phyloP scores from a whole-genome alignment of 352 stramenopile species.

The Plasmopara muralis region DNA sequence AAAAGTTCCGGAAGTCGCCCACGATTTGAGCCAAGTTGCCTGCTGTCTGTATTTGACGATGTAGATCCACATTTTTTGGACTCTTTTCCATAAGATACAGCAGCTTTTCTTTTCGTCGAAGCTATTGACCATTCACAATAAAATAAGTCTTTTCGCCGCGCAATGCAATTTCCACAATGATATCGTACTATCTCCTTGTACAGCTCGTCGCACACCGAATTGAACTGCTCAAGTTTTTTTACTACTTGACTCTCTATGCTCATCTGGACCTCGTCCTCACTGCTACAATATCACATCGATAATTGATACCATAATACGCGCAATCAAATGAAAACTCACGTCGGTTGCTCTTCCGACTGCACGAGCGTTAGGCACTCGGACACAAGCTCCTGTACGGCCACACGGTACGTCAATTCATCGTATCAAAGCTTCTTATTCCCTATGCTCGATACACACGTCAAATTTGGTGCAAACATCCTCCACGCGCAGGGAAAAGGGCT shows the following conservation, averaged over 20 bases:
- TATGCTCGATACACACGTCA: constrained; percentile 33
- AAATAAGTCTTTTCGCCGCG: constrained; percentile 4
- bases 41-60: constrained; percentile 81
- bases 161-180: background rate
- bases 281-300: constrained; percentile 7
- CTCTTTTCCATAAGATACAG: constrained; percentile 82
- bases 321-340: constrained; percentile 30
- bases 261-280: constrained; percentile 28
- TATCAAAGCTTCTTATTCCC: background rate
- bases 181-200: constrained; percentile 81
- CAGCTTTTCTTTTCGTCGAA: constrained; percentile 76
- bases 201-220: constrained; percentile 82
- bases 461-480: constrained; percentile 84
- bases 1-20: constrained; percentile 75
- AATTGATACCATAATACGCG: background rate
- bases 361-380: constrained; percentile 68
- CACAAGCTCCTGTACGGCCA: constrained; percentile 49
- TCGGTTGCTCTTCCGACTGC: constrained; percentile 66
- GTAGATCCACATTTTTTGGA: constrained; percentile 75
- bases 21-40: constrained; percentile 79
- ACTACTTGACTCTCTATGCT: constrained; percentile 68
- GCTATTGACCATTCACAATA: constrained; percentile 25
- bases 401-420: constrained; percentile 12
- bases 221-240: constrained; percentile 85
- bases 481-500: constrained; percentile 78